Conservation (phyloP, 2,329 filamentous ascomycete genomes). For the Dactylella cylindrospora region DNA sequence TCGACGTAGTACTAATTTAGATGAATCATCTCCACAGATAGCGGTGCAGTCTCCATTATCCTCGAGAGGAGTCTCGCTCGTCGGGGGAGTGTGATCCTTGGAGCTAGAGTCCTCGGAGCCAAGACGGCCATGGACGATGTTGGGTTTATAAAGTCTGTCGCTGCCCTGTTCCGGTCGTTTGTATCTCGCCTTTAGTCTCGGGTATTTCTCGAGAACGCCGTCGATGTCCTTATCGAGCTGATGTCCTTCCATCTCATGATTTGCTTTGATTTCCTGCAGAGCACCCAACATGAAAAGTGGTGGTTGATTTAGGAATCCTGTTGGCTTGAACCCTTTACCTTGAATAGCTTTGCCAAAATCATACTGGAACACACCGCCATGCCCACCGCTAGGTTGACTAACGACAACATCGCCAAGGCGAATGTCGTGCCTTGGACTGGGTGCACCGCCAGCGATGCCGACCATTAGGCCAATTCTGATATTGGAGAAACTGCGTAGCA, state of each 20-base stretch:
- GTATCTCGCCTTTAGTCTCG: conserved; percentile 49
- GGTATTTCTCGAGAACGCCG: conserved; percentile 47
- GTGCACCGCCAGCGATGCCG: conserved; percentile 48
- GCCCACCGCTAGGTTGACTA: background rate
- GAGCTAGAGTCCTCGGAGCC: background rate
- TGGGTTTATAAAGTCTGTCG: conserved; percentile 49
- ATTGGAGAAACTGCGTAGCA: conserved; percentile 45
- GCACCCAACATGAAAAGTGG: conserved; percentile 2
- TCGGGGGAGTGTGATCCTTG: background rate
- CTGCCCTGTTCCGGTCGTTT: conserved; percentile 46
- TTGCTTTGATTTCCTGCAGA: conserved; percentile 1
- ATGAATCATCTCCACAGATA: conserved; percentile 45
- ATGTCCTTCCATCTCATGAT: background rate
- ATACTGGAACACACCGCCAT: conserved; percentile 23
- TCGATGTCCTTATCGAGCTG: conserved; percentile 45
- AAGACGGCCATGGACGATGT: conserved; percentile 10
- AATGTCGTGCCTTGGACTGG: conserved; percentile 9
- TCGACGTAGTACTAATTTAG: conserved; percentile 43
- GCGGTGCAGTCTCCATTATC: conserved; percentile 33
- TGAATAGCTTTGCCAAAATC: conserved; percentile 21
- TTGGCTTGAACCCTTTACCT: conserved; percentile 8
- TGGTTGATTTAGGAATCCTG: conserved; percentile 13
- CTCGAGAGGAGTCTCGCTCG: conserved; percentile 12
- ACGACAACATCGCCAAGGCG: conserved; percentile 2
- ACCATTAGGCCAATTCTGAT: conserved; percentile 46